These are phyloP conservation scores for Pseudotulostoma volvatum DNA, from an alignment of 495 filamentous ascomycete species.

Conservation along the genomic window DNA sequence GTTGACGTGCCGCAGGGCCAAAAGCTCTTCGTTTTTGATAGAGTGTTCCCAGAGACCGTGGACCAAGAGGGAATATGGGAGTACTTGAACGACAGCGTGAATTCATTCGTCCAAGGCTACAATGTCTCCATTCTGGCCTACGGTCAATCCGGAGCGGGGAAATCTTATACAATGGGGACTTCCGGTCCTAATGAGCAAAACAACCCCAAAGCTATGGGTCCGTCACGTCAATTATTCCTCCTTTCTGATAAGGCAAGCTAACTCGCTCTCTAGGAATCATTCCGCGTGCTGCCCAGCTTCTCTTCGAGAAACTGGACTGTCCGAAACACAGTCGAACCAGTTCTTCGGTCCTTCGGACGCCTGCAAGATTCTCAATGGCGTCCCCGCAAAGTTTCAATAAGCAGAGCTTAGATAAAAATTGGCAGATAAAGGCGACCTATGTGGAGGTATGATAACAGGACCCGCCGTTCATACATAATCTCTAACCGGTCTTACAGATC, in stretches of 20 bases:
- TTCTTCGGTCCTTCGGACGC: constrained; percentile 64
- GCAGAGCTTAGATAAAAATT: constrained; percentile 51
- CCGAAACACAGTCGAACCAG: constrained; percentile 34
- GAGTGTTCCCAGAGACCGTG: constrained; percentile 74
- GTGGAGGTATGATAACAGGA: constrained; percentile 48
- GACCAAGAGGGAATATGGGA: constrained; percentile 89
- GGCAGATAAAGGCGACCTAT: constrained; percentile 90
- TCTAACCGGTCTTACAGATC: constrained; percentile 36
- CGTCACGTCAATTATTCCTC: not conserved
- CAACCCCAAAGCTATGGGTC: constrained; percentile 66
- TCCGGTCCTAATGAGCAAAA: constrained; percentile 71
- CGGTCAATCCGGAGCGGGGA: constrained; percentile 98
- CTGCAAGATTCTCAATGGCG: constrained; percentile 60
- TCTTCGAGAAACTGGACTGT: constrained; percentile 75
- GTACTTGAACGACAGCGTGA: constrained; percentile 79
- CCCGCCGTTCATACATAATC: not conserved
- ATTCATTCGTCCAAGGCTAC: constrained; percentile 87
- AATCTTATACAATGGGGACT: constrained; percentile 99
- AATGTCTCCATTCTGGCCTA: constrained; percentile 98
- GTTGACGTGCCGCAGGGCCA: constrained; percentile 83
- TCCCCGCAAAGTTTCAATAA: constrained; percentile 37
- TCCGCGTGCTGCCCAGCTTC: constrained; percentile 67
- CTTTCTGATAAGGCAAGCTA: not conserved
- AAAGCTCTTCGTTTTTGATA: constrained; percentile 91
- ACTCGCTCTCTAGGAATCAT: constrained; percentile 53